Evolutionary conservation across 306 rosid species (phyloP), one percentile per base, ranked within the genome.

Genomic region (Acacia confusa): DNA sequence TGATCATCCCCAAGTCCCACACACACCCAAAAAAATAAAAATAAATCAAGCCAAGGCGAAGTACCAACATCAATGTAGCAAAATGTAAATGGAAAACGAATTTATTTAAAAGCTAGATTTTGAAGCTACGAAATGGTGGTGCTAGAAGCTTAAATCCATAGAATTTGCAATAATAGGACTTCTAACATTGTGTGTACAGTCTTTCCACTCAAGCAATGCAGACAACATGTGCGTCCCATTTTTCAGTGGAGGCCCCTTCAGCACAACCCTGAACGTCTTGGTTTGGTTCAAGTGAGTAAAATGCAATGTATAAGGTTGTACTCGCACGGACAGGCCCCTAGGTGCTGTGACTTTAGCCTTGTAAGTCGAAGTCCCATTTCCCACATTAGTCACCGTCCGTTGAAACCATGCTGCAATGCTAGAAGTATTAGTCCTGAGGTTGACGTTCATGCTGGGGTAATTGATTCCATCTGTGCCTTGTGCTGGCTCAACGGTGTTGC

Each of bases 361-460:
- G 91, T 92, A 95, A 17, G 78, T 84, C 1, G 98, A 85, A 22
- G 10, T 38, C 11, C 78, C 84, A n/a, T 13, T 65, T 19, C 95
- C 97, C 28, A 95, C 97, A 25, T 92, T 81, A 14, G 88, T 95
- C 38, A 92, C 90, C 2, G 82, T 89, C 53, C 97, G 81, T 60
- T 79, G 30, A 82, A 89, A 95, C 50, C 88, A 86, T 6, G 92
- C 94, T 2, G 90, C 79, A 75, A 91, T 78, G 11, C 34, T 47
- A 3, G 89, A 80, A 36, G 57, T 66, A 7, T 66, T 24, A 28
- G 7, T n/a, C 6, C 0, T 6, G 14, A 89, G 83, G 67, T 81
- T 87, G 40, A 72, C 3, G 80, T 84, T 90, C 95, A 95, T 87
- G 69, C 86, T 79, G n/a, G 97, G 97, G 89, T 92, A 95, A 88